Evolutionary conservation across 495 filamentous ascomycete genomes (phyloP).

Genomic region (Hyaloscypha finlandica): DNA sequence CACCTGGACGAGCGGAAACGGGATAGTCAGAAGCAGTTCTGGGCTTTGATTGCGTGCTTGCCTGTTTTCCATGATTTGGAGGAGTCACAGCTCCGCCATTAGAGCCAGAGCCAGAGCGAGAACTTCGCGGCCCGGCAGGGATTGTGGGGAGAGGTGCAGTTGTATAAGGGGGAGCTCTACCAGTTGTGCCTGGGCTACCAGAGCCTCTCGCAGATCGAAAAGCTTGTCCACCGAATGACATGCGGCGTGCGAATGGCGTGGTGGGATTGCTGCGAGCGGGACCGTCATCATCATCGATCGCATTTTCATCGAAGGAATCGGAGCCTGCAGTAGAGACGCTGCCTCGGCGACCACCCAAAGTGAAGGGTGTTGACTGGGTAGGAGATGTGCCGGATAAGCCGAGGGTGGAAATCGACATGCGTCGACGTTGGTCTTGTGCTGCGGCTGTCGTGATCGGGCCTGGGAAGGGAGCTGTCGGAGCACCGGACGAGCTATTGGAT

Average conservation of each 20-base stretch:
- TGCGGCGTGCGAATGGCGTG: conserved; percentile 79
- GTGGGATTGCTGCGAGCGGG: conserved; percentile 52
- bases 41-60: conserved; percentile 53
- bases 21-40: conserved; percentile 61
- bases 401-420: conserved; percentile 84
- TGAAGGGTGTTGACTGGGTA: conserved; percentile 55
- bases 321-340: conserved; percentile 75
- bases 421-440: conserved; percentile 72
- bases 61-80: conserved; percentile 37
- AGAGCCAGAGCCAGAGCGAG: conserved; percentile 15
- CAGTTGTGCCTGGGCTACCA: conserved; percentile 50
- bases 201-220: conserved; percentile 54
- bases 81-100: conserved; percentile 26
- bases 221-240: conserved; percentile 90
- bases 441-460: conserved; percentile 68
- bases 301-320: conserved; percentile 82
- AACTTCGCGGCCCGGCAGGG: conserved; percentile 37
- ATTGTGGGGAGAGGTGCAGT: conserved; percentile 35
- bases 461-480: conserved; percentile 48
- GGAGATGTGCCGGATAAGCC: conserved; percentile 81
- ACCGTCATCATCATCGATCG: conserved; percentile 77
- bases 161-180: conserved; percentile 42
- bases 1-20: conserved; percentile 64
- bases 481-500: conserved; percentile 45
- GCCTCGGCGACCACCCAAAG: conserved; percentile 60